Evolutionary conservation across 2,329 filamentous ascomycete species (phyloP), one percentile per base, ranked within the genome.

Genomic region (Colletotrichum abscissum): DNA sequence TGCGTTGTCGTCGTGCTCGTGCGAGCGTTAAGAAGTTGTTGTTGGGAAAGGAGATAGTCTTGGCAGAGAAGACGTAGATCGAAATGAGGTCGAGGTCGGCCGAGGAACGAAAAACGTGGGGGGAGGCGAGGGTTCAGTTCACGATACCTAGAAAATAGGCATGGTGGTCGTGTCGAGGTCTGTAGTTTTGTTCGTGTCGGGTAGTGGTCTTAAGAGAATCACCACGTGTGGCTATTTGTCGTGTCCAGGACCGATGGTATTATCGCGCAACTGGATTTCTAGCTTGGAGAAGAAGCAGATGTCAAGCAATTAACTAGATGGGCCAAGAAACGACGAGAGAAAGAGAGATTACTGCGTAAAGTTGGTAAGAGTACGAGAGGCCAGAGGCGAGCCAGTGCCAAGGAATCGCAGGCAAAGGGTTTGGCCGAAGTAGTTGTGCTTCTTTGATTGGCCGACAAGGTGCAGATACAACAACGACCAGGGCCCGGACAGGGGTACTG

Each of bases 391-490:
- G 42, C 16, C 42, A 49, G 56, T 49, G 62, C 68, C 60, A 67
- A 72, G 72, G 42, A 55, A 38, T 28, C 24, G 42, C 46, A 52
- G 55, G 33, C 60, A 49, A 65, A 72, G 28, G 52, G 68, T 57
- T 73, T 67, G 38, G 19, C 54, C 49, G 42, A 42, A 57, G 30
- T 46, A 49, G 63, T 30, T 63, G 35, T 33, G 63, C 28, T 42
- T 69, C 59, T 56, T n/a, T 74, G 63, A 75, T 75, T 75, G 73
- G 73, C 65, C 33, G 42, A 19, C 16, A 26, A 28, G 30, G 54
- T 35, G 28, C 60, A 67, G 55, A 64, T 55, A 28, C 42, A 67
- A 70, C 65, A 38, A 26, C 35, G 57, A 42, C 62, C 9, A 60
- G 60, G 70, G n/a, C 33, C 24, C 49, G 19, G 26, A 54, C 62